Evolutionary conservation across 2,329 filamentous ascomycete species (phyloP).

Genomic region (Diaporthe amygdali): DNA sequence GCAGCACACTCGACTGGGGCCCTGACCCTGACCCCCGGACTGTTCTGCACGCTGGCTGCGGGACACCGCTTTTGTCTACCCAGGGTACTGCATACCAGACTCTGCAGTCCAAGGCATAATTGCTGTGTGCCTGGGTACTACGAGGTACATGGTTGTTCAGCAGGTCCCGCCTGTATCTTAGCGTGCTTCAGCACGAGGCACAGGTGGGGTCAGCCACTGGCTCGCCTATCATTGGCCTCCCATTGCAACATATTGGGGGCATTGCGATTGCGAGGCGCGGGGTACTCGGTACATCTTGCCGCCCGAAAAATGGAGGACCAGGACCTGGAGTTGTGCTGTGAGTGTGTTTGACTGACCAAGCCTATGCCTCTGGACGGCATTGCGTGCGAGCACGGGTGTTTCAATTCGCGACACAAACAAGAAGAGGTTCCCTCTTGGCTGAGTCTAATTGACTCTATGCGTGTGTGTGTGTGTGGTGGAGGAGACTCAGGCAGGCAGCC

Average conservation of each 20-base stretch:
- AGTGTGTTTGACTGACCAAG: no score
- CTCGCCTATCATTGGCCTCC: conserved; percentile 6
- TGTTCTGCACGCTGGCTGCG: neutral
- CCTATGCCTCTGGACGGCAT: no score
- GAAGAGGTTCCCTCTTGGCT: neutral
- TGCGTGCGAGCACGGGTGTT: neutral
- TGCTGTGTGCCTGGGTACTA: neutral
- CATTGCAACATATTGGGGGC: conserved; percentile 13
- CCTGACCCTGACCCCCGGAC: conserved; percentile 4
- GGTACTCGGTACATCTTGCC: conserved; percentile 1
- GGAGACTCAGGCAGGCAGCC: no score
- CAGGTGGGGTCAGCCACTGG: neutral
- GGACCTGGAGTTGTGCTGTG: neutral
- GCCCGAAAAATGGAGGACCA: neutral
- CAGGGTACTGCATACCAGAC: neutral
- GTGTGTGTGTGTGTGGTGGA: neutral
- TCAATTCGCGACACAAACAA: neutral
- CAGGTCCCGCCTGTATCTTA: neutral
- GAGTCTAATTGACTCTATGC: neutral
- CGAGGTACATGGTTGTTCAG: neutral
- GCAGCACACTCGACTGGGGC: neutral
- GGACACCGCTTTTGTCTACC: neutral
- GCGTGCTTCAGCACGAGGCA: conserved; percentile 9
- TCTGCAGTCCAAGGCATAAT: neutral
- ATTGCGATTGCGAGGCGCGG: neutral